Percentiles rank a stretch among this genome's conserved stretches.
Conservation (phyloP, 192 early-diverging fungal genomes). For the Podila horticola region DNA sequence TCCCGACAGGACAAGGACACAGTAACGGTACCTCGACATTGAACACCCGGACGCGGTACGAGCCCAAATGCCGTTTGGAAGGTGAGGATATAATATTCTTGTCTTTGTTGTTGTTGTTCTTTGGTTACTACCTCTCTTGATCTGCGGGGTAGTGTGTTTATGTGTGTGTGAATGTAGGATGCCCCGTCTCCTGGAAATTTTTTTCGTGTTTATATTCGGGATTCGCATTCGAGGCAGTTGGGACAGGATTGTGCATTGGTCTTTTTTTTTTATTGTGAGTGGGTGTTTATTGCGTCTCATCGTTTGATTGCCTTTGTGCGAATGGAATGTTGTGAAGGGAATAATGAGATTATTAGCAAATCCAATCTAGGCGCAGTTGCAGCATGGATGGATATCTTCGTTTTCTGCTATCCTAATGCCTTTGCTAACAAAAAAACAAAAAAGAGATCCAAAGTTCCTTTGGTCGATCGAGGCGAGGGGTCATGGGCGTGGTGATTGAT, state of each 20-base stretch:
- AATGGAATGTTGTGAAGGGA: background rate
- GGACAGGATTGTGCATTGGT: too few relatives aligned
- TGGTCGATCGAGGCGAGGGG: too few relatives aligned
- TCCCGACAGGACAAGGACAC: background rate
- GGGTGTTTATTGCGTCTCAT: too few relatives aligned
- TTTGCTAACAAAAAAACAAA: too few relatives aligned
- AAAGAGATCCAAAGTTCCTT: too few relatives aligned
- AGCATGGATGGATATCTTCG: background rate
- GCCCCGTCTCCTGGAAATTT: background rate
- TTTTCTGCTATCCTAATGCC: background rate
- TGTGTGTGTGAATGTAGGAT: background rate
- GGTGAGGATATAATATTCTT: constrained; percentile 12
- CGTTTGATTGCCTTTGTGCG: too few relatives aligned
- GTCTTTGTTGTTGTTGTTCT: background rate
- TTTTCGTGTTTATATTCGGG: background rate
- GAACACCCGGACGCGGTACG: constrained; percentile 9
- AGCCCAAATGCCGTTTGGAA: constrained; percentile 33
- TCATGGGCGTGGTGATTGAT: too few relatives aligned
- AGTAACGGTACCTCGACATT: background rate
- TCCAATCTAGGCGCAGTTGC: background rate
- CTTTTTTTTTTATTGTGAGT: too few relatives aligned
- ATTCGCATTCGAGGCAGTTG: too few relatives aligned
- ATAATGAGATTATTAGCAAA: constrained; percentile 1
- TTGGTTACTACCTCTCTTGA: background rate
- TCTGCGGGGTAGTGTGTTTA: constrained; percentile 1